Conservation (phyloP, 176 grass and related monocot species). For the Calamus simplicifolius region DNA sequence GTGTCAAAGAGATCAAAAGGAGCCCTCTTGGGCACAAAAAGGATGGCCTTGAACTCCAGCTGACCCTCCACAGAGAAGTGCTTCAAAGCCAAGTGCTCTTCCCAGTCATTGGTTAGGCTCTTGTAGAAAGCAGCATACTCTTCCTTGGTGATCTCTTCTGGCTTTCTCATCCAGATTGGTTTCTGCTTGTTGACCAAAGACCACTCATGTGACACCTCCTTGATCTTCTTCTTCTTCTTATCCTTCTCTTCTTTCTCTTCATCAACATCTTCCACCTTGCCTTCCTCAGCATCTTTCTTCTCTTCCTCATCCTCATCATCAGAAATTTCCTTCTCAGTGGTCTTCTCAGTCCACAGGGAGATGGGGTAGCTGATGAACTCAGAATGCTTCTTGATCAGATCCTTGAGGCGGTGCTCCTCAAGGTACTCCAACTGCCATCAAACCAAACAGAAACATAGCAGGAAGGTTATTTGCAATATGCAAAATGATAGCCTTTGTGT, state of each 20-base stretch:
- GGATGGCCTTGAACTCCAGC: conserved; percentile 3
- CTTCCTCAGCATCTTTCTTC: conserved; percentile 4
- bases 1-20: conserved; percentile 10
- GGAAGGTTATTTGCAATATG: no score
- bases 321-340: conserved; percentile 7
- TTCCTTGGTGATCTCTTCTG: conserved; percentile 10
- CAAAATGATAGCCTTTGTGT: no score
- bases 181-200: conserved; percentile 8
- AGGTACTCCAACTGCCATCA: conserved; percentile 5
- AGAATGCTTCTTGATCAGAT: conserved; percentile 11
- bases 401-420: not conserved
- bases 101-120: conserved; percentile 5
- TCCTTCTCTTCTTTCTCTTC: conserved; percentile 10
- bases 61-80: conserved; percentile 8
- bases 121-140: conserved; percentile 7
- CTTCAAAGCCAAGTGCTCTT: conserved; percentile 1
- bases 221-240: conserved; percentile 2
- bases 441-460: no score
- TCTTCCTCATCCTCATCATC: conserved; percentile 9
- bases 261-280: conserved; percentile 8
- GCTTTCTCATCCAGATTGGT: conserved; percentile 6
- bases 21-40: conserved; percentile 4
- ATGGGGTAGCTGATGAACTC: conserved; percentile 8
- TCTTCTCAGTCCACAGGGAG: conserved; percentile 6
- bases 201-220: conserved; percentile 8